These are phyloP conservation scores for Ceratobasidium sp. DNA, from an alignment of 1,284 basidiomycete genomes.

Conservation along the genomic window DNA sequence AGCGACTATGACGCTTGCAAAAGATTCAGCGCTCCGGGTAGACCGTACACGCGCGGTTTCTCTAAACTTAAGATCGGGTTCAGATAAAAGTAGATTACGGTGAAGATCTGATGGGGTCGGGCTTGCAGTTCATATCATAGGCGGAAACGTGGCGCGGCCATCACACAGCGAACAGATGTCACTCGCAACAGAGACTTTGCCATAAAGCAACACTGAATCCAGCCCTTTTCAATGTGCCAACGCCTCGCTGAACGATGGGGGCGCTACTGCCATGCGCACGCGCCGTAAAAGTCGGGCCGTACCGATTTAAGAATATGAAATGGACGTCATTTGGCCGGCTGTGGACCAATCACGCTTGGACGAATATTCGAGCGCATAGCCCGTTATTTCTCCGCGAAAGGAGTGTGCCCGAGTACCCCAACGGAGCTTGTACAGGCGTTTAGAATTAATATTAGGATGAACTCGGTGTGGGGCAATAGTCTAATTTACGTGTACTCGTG, in stretches of 20 bases:
- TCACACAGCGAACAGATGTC: not conserved
- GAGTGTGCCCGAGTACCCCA: not conserved
- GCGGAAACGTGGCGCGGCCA: conserved; percentile 4
- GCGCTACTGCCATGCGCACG: no score
- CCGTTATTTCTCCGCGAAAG: not conserved
- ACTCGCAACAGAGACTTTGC: not conserved
- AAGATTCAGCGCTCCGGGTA: no score
- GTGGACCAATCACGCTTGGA: not conserved
- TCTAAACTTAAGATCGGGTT: not conserved
- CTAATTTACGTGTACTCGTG: conserved; percentile 3
- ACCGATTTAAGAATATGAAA: not conserved
- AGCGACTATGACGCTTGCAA: no score
- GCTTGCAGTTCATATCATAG: not conserved
- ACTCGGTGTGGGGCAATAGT: not conserved
- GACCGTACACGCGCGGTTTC: no score
- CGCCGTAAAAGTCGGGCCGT: no score
- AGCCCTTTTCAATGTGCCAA: no score
- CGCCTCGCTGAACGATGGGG: no score
- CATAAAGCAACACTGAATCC: not conserved
- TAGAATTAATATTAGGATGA: not conserved
- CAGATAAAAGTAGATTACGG: no score
- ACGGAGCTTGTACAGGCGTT: not conserved
- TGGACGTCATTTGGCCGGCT: not conserved
- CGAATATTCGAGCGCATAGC: not conserved
- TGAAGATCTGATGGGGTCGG: not conserved